Base-by-base conservation (phyloP, 139 green algal species). In the Penium margaritaceum region DNA sequence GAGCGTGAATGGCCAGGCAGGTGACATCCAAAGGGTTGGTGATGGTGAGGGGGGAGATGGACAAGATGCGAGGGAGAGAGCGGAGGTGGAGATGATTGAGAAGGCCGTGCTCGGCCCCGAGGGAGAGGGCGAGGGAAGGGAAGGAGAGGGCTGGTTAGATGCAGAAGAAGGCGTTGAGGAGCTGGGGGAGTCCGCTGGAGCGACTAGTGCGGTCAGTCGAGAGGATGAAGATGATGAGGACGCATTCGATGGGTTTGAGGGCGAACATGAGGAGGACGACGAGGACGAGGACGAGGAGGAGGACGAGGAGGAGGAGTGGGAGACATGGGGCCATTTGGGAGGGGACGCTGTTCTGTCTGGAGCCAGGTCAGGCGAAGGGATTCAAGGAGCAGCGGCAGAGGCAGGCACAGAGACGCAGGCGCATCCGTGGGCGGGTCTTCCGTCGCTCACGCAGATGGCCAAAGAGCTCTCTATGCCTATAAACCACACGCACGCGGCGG, bases 291-390 rank as follows among this genome's bases (percentile, higher is more conserved):
- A 77, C 58, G 19, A 62, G 2, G 61, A 27, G 24, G 17, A 63
- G 61, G 61, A 63, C 2, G 61, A 68, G 61, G 61, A 67, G 58
- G 46, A 19, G 51, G 51, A 60, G 51, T 24, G 17, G 15, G 51
- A 60, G 51, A 24, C 51, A 33, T n/a, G 29, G 29, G 29, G 30
- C 19, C 6, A 19, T 53, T 47, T 14, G n/a, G 33, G 47, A 44
- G 27, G 61, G 24, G n/a, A n/a, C n/a, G n/a, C n/a, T n/a, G n/a
- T n/a, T n/a, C n/a, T n/a, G n/a, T n/a, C n/a, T n/a, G n/a, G n/a
- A n/a, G n/a, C n/a, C n/a, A n/a, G n/a, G n/a, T n/a, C n/a, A n/a
- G n/a, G n/a, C n/a, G n/a, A n/a, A n/a, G n/a, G n/a, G n/a, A n/a
- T n/a, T n/a, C n/a, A n/a, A n/a, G n/a, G n/a, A n/a, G n/a, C n/a